Percentiles rank a stretch among this genome's conserved stretches.
Conservation (phyloP, 345 rosid species). For the Combretum micranthum region DNA sequence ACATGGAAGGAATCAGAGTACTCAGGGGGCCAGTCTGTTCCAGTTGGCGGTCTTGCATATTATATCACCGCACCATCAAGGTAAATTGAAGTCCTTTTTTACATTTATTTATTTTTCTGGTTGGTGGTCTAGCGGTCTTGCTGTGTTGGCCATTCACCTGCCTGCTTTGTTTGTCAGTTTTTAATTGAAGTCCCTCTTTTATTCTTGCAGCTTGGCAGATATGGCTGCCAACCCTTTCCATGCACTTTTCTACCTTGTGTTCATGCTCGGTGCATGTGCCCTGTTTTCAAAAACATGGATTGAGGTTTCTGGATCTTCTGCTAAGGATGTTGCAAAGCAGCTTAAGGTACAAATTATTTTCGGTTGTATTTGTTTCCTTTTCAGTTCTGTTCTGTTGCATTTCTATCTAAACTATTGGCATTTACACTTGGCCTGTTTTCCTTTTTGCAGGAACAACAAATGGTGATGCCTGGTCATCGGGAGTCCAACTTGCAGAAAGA, state of each 20-base stretch:
- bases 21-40: slow-evolving; percentile 61
- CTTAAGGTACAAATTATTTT: slow-evolving; percentile 43
- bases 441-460: slow-evolving; percentile 74
- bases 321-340: slow-evolving; percentile 81
- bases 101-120: neutral
- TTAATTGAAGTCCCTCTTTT: neutral
- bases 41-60: slow-evolving; percentile 80
- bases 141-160: no score
- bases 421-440: neutral
- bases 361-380: neutral
- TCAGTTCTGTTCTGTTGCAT: neutral
- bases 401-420: neutral
- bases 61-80: slow-evolving; percentile 83
- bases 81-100: slow-evolving; percentile 15
- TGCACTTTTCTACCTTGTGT: slow-evolving; percentile 70
- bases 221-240: slow-evolving; percentile 95
- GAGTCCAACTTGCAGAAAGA: slow-evolving; percentile 81
- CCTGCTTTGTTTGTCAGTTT: neutral
- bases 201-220: slow-evolving; percentile 66
- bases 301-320: slow-evolving; percentile 86
- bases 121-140: no score
- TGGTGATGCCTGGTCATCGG: slow-evolving; percentile 92
- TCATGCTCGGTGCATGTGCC: slow-evolving; percentile 81
- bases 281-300: slow-evolving; percentile 90
- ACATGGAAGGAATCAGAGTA: slow-evolving; percentile 88